phyloP scores from a whole-genome alignment of 2,329 filamentous ascomycete species.

The Hypoxylon sp. region DNA sequence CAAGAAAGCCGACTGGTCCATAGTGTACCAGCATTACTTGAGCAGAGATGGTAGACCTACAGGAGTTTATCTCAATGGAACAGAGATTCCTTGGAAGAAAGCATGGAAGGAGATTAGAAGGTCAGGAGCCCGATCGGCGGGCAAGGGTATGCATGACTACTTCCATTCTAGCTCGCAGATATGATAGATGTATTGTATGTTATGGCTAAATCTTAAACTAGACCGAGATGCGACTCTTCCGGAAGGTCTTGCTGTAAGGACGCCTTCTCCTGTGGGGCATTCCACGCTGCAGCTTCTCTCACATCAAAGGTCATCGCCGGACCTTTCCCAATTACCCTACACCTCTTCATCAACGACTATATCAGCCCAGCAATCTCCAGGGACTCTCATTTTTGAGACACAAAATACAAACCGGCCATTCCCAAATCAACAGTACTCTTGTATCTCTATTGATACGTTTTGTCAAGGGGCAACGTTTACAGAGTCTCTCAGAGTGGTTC shows the following conservation, averaged over 20 bases:
- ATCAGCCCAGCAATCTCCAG: background rate
- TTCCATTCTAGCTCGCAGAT: background rate
- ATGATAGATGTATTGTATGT: background rate
- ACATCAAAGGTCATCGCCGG: background rate
- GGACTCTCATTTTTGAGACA: background rate
- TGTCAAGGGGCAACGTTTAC: too few relatives aligned
- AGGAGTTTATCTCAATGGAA: slow-evolving; percentile 33
- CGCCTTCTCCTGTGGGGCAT: slow-evolving; percentile 18
- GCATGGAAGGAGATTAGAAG: slow-evolving; percentile 38
- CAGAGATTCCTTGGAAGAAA: slow-evolving; percentile 28
- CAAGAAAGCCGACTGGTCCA: slow-evolving; percentile 38
- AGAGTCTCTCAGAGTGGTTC: too few relatives aligned
- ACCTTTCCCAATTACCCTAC: background rate
- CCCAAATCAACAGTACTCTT: too few relatives aligned
- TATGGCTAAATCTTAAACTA: background rate
- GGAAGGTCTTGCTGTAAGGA: slow-evolving; percentile 25
- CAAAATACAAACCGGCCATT: background rate
- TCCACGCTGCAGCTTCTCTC: background rate
- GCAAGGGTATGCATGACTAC: slow-evolving; percentile 2
- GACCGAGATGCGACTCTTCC: slow-evolving; percentile 18
- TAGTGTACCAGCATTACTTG: slow-evolving; percentile 34
- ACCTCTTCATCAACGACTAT: background rate
- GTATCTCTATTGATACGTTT: too few relatives aligned
- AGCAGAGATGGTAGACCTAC: slow-evolving; percentile 17
- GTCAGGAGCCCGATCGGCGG: slow-evolving; percentile 23